Evolutionary conservation across 768 basidiomycete genomes (phyloP).

Genomic region (Macrolepiota fuliginosa): DNA sequence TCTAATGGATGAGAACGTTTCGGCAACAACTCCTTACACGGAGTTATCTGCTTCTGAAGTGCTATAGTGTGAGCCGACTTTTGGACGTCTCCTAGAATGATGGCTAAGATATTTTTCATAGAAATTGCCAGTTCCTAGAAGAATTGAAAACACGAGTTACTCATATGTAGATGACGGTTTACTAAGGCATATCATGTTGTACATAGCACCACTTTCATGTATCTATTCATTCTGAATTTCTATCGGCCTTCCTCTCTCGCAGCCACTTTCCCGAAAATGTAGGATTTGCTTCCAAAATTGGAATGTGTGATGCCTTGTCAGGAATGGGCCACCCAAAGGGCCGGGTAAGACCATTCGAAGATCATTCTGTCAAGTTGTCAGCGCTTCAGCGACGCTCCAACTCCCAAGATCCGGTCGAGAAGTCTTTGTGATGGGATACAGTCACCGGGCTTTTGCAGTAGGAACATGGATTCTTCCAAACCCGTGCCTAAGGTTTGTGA

Average conservation of each 20-base stretch:
- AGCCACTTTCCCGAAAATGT: background rate
- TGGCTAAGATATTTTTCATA: background rate
- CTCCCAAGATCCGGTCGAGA: background rate
- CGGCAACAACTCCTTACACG: constrained; percentile 16
- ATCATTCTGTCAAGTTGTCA: background rate
- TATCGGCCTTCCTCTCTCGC: background rate
- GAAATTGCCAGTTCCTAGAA: background rate
- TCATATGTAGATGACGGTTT: background rate
- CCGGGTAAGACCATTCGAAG: no score
- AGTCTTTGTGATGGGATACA: background rate
- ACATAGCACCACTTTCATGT: background rate
- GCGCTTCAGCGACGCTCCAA: background rate
- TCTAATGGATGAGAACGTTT: constrained; percentile 18
- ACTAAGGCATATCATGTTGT: background rate
- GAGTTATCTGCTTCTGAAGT: constrained; percentile 14
- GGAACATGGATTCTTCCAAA: background rate
- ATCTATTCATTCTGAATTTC: background rate
- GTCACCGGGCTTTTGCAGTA: background rate
- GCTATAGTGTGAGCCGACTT: background rate
- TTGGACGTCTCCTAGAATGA: background rate
- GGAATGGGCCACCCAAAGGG: no score
- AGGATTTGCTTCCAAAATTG: background rate
- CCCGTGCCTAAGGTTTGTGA: background rate
- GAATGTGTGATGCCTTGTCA: no score
- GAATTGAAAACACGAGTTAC: background rate